Conservation (phyloP, 352 stramenopile genomes). For the Phytophthora megakarya region DNA sequence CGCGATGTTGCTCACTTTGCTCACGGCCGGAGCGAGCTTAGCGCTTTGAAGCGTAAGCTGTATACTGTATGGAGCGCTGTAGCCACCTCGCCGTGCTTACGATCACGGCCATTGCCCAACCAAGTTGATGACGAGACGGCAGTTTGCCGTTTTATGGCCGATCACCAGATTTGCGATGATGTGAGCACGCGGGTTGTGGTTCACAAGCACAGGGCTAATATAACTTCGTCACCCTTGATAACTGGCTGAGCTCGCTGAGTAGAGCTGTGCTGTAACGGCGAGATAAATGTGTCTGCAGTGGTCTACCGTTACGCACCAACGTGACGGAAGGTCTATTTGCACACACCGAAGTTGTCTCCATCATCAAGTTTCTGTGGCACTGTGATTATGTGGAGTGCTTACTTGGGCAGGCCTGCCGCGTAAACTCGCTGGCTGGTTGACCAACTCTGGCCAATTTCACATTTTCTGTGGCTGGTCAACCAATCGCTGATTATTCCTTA, state of each 20-base stretch:
- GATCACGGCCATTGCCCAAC: not conserved
- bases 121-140: constrained; percentile 17
- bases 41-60: not conserved
- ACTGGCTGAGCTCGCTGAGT: not conserved
- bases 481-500: constrained; percentile 18
- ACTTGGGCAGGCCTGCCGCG: not conserved
- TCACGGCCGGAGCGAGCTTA: constrained; percentile 3
- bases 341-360: not conserved
- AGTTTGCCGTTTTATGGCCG: not conserved
- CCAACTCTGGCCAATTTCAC: not conserved
- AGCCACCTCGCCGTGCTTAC: not conserved
- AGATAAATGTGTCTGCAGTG: not conserved
- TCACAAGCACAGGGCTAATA: not conserved
- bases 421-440: not conserved
- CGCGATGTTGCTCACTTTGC: constrained; percentile 10
- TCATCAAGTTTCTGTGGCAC: not conserved
- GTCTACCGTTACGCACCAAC: too few species aligned
- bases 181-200: constrained; percentile 10
- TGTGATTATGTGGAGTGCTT: not conserved
- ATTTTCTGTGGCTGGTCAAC: constrained; percentile 10
- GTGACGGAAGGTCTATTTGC: not conserved
- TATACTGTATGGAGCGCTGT: not conserved
- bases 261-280: not conserved
- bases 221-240: constrained; percentile 18
- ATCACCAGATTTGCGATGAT: constrained; percentile 27